A percentile compares a stretch with the other conserved stretches of the same genome.
Conservation (phyloP, 805 yeast species). For the Teunomyces stri region DNA sequence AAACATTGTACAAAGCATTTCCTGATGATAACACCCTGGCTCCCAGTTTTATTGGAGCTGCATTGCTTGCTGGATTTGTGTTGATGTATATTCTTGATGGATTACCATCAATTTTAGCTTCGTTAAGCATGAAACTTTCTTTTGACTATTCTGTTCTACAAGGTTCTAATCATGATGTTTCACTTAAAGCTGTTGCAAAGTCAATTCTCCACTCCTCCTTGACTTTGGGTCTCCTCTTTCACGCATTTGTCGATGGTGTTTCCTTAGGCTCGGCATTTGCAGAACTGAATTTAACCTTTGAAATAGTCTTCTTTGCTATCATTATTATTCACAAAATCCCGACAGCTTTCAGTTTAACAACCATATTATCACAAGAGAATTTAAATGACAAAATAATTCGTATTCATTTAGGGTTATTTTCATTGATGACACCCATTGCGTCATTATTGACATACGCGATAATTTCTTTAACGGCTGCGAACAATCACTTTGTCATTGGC, state of each 20-base stretch:
- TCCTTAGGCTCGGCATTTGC: constrained; percentile 63
- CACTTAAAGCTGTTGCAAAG: constrained; percentile 3
- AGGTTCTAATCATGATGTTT: not conserved
- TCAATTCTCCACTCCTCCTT: constrained; percentile 44
- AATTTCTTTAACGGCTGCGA: constrained; percentile 27
- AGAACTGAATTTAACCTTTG: constrained; percentile 33
- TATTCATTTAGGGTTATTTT: constrained; percentile 51
- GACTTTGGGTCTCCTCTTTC: constrained; percentile 62
- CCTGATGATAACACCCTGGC: constrained; percentile 18
- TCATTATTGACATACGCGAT: constrained; percentile 51
- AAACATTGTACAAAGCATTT: constrained; percentile 31
- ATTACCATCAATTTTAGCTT: constrained; percentile 9
- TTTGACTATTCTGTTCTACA: not conserved
- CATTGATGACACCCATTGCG: constrained; percentile 60
- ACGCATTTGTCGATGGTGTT: constrained; percentile 70
- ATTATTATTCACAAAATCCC: constrained; percentile 73
- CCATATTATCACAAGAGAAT: constrained; percentile 47
- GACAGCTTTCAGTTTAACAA: constrained; percentile 64
- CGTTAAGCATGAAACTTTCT: constrained; percentile 11
- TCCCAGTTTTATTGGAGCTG: constrained; percentile 40
- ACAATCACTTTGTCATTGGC: constrained; percentile 45
- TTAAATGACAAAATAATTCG: constrained; percentile 29
- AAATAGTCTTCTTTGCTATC: constrained; percentile 52
- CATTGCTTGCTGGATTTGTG: constrained; percentile 53
- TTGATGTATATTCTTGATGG: constrained; percentile 53